These are phyloP conservation scores for Dalbergia oliveri DNA, from an alignment of 306 rosid species.

Conservation along the genomic window DNA sequence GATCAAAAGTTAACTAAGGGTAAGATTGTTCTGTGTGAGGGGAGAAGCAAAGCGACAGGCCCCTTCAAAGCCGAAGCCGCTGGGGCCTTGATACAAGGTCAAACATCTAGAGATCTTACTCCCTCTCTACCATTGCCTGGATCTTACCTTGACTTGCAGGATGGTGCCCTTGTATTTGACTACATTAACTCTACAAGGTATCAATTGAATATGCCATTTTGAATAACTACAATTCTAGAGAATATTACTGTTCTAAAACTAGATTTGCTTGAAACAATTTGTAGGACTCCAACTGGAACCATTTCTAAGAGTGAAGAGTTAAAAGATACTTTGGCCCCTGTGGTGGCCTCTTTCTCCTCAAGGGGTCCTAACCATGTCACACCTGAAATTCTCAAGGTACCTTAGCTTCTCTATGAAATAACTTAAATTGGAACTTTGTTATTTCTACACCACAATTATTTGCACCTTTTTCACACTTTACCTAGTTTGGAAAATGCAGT, in stretches of 20 bases:
- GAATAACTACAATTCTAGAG: not conserved
- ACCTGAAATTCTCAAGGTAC: conserved; percentile 56
- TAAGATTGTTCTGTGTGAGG: conserved; percentile 56
- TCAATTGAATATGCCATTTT: not conserved
- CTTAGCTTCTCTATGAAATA: not conserved
- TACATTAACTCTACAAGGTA: conserved; percentile 48
- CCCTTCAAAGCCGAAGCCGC: conserved; percentile 14
- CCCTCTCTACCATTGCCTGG: conserved; percentile 35
- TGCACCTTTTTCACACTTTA: too few species aligned
- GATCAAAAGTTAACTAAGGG: conserved; percentile 38
- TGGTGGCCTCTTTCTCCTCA: conserved; percentile 49
- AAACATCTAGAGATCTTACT: fast-evolving
- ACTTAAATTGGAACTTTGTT: too few species aligned
- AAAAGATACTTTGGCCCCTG: conserved; percentile 44
- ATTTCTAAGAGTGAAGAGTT: conserved; percentile 40
- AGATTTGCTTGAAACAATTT: not conserved
- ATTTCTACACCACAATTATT: too few species aligned
- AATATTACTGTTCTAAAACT: not conserved
- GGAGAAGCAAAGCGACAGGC: not conserved
- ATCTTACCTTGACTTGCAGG: conserved; percentile 9
- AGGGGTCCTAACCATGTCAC: conserved; percentile 50
- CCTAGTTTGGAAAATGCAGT: too few species aligned
- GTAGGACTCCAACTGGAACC: conserved; percentile 47
- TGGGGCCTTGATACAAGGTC: conserved; percentile 42
- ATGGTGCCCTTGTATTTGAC: not conserved